A percentile compares a stretch with the other conserved stretches of the same genome.
Conservation (phyloP, 495 filamentous ascomycete genomes). For the Aspergillus conjunctus region DNA sequence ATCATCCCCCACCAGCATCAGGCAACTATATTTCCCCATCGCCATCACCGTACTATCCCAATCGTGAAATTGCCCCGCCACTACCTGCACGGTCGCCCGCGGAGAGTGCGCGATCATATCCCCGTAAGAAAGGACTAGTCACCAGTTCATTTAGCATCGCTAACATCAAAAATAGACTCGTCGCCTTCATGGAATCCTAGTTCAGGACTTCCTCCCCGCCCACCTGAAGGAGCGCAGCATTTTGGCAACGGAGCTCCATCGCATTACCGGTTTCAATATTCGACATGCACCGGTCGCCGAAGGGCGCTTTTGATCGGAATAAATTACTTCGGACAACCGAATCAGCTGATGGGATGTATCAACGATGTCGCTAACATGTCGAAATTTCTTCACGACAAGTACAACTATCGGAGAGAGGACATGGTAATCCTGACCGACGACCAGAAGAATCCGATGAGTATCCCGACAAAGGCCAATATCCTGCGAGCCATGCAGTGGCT, state of each 20-base stretch:
- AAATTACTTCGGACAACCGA: conserved; percentile 93
- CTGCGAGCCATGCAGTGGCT: conserved; percentile 98
- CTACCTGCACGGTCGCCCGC: conserved; percentile 25
- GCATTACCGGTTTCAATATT: conserved; percentile 85
- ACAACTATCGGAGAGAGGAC: conserved; percentile 89
- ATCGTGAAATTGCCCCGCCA: conserved; percentile 16
- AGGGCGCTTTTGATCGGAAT: conserved; percentile 96
- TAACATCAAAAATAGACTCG: conserved; percentile 11
- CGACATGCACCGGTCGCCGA: conserved; percentile 82
- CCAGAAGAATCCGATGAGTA: conserved; percentile 90
- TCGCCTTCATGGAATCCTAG: conserved; percentile 22
- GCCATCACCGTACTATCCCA: conserved; percentile 21
- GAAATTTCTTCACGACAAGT: conserved; percentile 78
- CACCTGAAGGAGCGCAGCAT: conserved; percentile 45
- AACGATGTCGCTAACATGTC: conserved; percentile 99
- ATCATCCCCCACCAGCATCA: conserved; percentile 20
- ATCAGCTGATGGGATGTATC: conserved; percentile 88
- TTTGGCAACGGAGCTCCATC: conserved; percentile 80
- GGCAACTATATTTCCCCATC: conserved; percentile 21
- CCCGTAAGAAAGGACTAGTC: conserved; percentile 15
- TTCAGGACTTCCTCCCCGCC: conserved; percentile 37
- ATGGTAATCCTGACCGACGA: conserved; percentile 99
- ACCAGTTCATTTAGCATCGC: neutral
- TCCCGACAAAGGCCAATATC: conserved; percentile 93
- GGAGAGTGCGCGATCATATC: conserved; percentile 18